These are phyloP conservation scores for Pleurotus salmoneostramineus DNA, from an alignment of 768 basidiomycete species.

Conservation along the genomic window DNA sequence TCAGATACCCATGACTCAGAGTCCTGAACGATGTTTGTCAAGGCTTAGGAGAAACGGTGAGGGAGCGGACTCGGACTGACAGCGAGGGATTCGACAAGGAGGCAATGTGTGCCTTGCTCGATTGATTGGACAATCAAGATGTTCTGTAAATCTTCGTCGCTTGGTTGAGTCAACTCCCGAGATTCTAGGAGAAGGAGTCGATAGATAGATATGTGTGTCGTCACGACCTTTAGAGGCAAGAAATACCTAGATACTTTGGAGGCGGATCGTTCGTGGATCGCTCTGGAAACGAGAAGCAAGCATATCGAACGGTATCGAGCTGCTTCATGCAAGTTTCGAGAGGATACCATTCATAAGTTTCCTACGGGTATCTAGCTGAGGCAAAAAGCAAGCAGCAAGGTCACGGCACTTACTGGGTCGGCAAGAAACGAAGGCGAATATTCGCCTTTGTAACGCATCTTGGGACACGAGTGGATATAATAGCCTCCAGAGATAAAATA, in stretches of 20 bases:
- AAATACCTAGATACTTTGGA: conserved; percentile 5
- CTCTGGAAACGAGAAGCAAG: conserved; percentile 62
- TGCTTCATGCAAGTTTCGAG: conserved; percentile 52
- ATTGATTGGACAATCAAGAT: conserved; percentile 16
- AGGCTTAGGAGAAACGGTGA: too few relatives aligned
- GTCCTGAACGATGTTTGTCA: too few relatives aligned
- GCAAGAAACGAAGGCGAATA: conserved; percentile 84
- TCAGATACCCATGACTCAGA: too few relatives aligned
- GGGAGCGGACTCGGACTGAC: conserved; percentile 1
- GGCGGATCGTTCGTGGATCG: conserved; percentile 39
- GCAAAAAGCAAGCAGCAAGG: background rate
- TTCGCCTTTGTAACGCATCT: conserved; percentile 97
- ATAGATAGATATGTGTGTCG: background rate
- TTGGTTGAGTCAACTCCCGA: background rate
- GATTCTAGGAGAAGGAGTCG: background rate
- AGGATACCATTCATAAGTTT: conserved; percentile 75
- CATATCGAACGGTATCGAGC: conserved; percentile 69
- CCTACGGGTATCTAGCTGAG: conserved; percentile 35
- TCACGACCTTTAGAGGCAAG: background rate
- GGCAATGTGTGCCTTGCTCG: conserved; percentile 1
- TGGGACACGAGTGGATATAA: conserved; percentile 88
- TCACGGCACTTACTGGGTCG: conserved; percentile 62
- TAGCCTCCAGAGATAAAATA: conserved; percentile 61
- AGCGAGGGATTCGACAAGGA: conserved; percentile 11
- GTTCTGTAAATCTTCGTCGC: conserved; percentile 7